Evolutionary conservation across 768 basidiomycete species (phyloP), one percentile per base, ranked within the genome.

Genomic region (Postia placenta): DNA sequence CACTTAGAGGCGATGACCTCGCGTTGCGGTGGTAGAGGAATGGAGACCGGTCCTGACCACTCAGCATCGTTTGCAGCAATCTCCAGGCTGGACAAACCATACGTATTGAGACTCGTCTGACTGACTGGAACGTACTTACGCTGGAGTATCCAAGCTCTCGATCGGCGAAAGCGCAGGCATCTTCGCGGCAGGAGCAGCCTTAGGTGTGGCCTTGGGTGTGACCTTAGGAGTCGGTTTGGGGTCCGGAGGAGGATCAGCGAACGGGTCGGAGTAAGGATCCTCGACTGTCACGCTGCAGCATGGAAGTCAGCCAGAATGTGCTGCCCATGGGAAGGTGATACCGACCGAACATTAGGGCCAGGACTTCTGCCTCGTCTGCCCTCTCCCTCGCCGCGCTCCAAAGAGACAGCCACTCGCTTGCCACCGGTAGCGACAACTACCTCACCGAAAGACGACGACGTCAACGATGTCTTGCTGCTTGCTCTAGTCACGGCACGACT

Each of bases 1-100:
- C 27, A 59, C 66, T 39, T 58, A 60, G 70, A 60, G 11, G 63
- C 65, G 15, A 70, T 67, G 15, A 76, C 73, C 15, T 73, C 71
- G 33, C 64, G 60, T 45, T 70, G 60, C 5, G 69, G 58, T 7
- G 75, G 75, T 11, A 77, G 55, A 11, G 76, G 75, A 66, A 76
- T 69, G 5, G 62, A 35, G 11, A 76, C 58, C 0, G 62, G 51
- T 0, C 59, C 30, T 14, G 20, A 7, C 33, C 19, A 42, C 22
- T 52, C 49, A 22, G 45, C 28, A 20, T 33, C n/a, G n/a, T n/a
- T n/a, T 46, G 27, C 28, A 42, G 26, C 45, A 46, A n/a, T n/a
- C n/a, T n/a, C n/a, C n/a, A n/a, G n/a, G n/a, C n/a, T n/a, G n/a
- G n/a, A n/a, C n/a, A n/a, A n/a, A n/a, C n/a, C n/a, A n/a, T n/a